These are phyloP conservation scores for Zanthoxylum bungeanum DNA, from an alignment of 345 rosid species.

Conservation along the genomic window DNA sequence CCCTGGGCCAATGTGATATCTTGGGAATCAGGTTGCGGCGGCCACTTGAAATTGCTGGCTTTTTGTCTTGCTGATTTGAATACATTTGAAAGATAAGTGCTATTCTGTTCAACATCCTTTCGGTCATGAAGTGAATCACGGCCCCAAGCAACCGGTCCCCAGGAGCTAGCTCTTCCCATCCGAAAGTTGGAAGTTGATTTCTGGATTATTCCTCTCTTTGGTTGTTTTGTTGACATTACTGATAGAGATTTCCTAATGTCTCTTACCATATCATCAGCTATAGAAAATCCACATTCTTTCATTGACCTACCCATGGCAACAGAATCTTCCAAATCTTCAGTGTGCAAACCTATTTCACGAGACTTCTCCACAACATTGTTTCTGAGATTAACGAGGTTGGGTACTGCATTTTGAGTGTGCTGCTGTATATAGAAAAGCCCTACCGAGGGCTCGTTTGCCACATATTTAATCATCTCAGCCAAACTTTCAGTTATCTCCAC, in stretches of 20 bases:
- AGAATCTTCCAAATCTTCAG: conserved; percentile 82
- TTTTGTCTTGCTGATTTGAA: conserved; percentile 70
- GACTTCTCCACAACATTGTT: conserved; percentile 52
- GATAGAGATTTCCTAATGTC: conserved; percentile 65
- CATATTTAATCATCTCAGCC: conserved; percentile 89
- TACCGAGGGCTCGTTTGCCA: conserved; percentile 90
- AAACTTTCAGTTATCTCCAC: conserved; percentile 81
- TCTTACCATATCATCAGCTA: conserved; percentile 85
- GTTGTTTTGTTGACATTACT: conserved; percentile 63
- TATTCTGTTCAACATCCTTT: conserved; percentile 34
- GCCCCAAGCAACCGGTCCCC: conserved; percentile 47
- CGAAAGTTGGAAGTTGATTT: conserved; percentile 32
- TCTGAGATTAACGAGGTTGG: conserved; percentile 60
- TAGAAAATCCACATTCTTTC: conserved; percentile 70
- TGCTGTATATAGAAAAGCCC: conserved; percentile 90
- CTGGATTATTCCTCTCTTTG: conserved; percentile 56
- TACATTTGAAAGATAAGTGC: conserved; percentile 55
- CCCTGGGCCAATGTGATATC: conserved; percentile 25
- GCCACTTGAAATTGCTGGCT: conserved; percentile 72
- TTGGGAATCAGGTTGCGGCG: conserved; percentile 64
- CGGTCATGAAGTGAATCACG: conserved; percentile 32
- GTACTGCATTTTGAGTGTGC: conserved; percentile 71
- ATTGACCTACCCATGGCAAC: conserved; percentile 63
- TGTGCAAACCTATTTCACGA: conserved; percentile 57
- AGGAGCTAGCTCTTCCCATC: conserved; percentile 42